Evolutionary conservation across 2,329 filamentous ascomycete species (phyloP).

Genomic region (Fusarium newnesense): DNA sequence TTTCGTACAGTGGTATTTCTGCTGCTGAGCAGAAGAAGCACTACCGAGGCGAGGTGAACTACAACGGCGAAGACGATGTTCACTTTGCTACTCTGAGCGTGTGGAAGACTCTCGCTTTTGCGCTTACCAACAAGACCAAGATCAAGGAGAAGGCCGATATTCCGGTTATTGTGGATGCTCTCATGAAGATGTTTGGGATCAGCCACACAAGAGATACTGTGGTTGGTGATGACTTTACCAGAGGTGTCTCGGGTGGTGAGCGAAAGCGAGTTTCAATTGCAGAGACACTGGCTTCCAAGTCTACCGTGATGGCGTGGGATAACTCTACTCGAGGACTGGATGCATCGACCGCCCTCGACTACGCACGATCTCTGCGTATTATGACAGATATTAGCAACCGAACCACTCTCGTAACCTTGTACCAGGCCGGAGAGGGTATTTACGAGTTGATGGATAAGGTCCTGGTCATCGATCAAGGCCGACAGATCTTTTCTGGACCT

Average conservation of each 20-base stretch:
- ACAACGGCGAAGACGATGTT: slow-evolving; percentile 80
- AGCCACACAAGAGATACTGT: slow-evolving; percentile 78
- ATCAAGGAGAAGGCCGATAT: slow-evolving; percentile 72
- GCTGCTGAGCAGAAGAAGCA: slow-evolving; percentile 73
- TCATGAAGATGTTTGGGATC: slow-evolving; percentile 83
- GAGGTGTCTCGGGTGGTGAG: slow-evolving; percentile 83
- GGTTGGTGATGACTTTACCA: slow-evolving; percentile 77
- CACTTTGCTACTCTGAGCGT: slow-evolving; percentile 81
- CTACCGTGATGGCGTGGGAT: slow-evolving; percentile 80
- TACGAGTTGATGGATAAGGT: slow-evolving; percentile 78
- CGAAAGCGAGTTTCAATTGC: slow-evolving; percentile 83
- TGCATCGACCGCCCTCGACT: slow-evolving; percentile 81
- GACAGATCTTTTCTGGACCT: slow-evolving; percentile 73
- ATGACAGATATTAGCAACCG: slow-evolving; percentile 82
- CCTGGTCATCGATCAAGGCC: slow-evolving; percentile 77
- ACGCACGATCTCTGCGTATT: slow-evolving; percentile 73
- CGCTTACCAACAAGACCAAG: slow-evolving; percentile 78
- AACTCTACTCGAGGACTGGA: slow-evolving; percentile 85
- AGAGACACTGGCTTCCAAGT: slow-evolving; percentile 79
- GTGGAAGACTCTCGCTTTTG: slow-evolving; percentile 81
- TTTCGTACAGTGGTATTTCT: slow-evolving; percentile 77
- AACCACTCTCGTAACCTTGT: slow-evolving; percentile 56
- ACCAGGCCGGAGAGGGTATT: slow-evolving; percentile 57
- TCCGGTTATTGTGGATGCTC: slow-evolving; percentile 73
- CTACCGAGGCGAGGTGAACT: slow-evolving; percentile 81